These are phyloP conservation scores for Sclerotinia glacialis DNA, from an alignment of 2,329 filamentous ascomycete genomes.

Conservation along the genomic window DNA sequence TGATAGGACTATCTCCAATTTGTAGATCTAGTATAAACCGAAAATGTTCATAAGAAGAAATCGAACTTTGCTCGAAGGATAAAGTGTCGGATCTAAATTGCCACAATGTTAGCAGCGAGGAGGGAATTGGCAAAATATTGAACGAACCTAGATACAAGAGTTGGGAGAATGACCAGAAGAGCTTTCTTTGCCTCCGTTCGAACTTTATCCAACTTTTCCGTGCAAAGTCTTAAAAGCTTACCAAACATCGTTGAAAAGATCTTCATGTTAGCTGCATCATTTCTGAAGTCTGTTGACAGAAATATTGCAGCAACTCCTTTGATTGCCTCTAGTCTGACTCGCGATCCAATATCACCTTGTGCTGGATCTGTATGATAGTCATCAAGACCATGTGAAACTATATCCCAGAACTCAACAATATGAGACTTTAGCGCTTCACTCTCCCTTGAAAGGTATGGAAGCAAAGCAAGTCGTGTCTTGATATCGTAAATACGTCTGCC, in stretches of 20 bases:
- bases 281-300: conserved; percentile 18
- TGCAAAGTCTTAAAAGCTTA: conserved; percentile 62
- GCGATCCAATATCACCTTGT: conserved; percentile 84
- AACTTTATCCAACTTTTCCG: conserved; percentile 89
- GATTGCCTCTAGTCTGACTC: conserved; percentile 78
- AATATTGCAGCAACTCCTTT: conserved; percentile 57
- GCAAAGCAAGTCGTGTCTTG: conserved; percentile 53
- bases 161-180: conserved; percentile 42
- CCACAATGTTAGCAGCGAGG: neutral
- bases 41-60: conserved; percentile 29
- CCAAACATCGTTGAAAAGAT: conserved; percentile 25
- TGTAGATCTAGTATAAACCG: conserved; percentile 28
- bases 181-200: conserved; percentile 62
- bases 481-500: conserved; percentile 45
- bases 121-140: fast-evolving
- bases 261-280: conserved; percentile 18
- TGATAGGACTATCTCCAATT: conserved; percentile 19
- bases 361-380: conserved; percentile 87
- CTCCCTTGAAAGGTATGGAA: conserved; percentile 50
- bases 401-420: conserved; percentile 24
- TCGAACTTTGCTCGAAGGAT: conserved; percentile 7
- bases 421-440: conserved; percentile 42
- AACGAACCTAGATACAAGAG: conserved; percentile 26
- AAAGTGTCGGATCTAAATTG: neutral
- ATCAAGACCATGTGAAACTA: conserved; percentile 61